Percentiles rank a stretch among this genome's conserved stretches.
These are phyloP conservation scores for Pyrenophora teres DNA, from an alignment of 2,329 filamentous ascomycete genomes.

Conservation along the genomic window DNA sequence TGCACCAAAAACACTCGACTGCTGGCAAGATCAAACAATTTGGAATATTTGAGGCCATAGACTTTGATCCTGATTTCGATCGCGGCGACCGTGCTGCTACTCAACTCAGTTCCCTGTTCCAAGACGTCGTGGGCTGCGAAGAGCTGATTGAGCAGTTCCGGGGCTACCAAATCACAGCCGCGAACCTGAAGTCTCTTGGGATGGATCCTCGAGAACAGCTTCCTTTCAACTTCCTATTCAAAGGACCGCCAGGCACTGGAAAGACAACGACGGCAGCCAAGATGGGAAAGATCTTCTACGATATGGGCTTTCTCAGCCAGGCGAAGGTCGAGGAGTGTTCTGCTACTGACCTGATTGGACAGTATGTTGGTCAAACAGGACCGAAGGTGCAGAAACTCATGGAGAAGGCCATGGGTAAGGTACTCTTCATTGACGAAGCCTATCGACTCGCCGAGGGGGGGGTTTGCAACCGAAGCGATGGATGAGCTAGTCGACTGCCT, in stretches of 20 bases:
- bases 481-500: slow-evolving; percentile 58
- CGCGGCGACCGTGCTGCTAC: slow-evolving; percentile 52
- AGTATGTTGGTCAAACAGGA: slow-evolving; percentile 71
- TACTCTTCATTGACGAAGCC: slow-evolving; percentile 74
- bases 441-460: slow-evolving; percentile 66
- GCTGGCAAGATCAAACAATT: slow-evolving; percentile 28
- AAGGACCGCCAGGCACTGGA: slow-evolving; percentile 60
- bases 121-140: slow-evolving; percentile 64
- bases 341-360: slow-evolving; percentile 69
- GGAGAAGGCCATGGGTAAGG: slow-evolving; percentile 66
- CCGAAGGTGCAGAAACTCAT: slow-evolving; percentile 66
- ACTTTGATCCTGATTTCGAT: slow-evolving; percentile 66
- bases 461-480: slow-evolving; percentile 62
- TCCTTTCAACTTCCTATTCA: slow-evolving; percentile 72
- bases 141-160: slow-evolving; percentile 59
- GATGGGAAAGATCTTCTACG: slow-evolving; percentile 76
- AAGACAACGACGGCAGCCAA: slow-evolving; percentile 74
- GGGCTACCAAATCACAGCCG: slow-evolving; percentile 59
- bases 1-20: slow-evolving; percentile 54
- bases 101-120: slow-evolving; percentile 60
- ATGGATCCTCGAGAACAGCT: slow-evolving; percentile 63
- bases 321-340: slow-evolving; percentile 69
- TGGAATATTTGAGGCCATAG: slow-evolving; percentile 50
- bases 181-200: slow-evolving; percentile 56
- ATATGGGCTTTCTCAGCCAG: slow-evolving; percentile 69